Percentiles rank a stretch among this genome's conserved stretches.
phyloP scores from a whole-genome alignment of 164 flowering plant genomes.

The Umbilicus rupestris region DNA sequence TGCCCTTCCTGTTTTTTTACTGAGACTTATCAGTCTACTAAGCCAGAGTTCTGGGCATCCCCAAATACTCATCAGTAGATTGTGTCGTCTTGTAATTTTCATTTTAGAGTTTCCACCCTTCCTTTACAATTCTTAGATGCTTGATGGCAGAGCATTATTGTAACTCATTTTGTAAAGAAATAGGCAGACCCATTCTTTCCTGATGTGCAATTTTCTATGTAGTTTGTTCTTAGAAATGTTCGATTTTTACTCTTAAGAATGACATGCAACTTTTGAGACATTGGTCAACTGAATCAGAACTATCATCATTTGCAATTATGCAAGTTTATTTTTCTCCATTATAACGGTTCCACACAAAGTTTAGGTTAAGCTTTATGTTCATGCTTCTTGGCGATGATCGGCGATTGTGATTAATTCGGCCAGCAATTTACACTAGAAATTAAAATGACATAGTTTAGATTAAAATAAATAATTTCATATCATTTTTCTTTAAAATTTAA shows the following conservation, averaged over 20 bases:
- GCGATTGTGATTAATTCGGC: no score
- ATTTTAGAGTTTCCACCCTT: neutral
- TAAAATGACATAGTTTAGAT: no score
- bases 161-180: constrained; percentile 1
- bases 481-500: no score
- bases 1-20: neutral
- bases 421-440: no score
- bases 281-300: no score
- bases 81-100: neutral
- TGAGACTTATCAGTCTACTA: neutral
- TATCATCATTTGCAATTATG: no score
- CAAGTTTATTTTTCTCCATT: no score
- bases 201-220: neutral
- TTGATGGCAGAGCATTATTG: neutral
- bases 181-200: neutral
- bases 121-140: neutral
- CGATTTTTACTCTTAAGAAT: no score
- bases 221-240: constrained; percentile 7
- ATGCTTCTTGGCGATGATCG: no score
- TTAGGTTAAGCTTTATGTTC: no score
- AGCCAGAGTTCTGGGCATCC: neutral
- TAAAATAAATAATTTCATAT: no score
- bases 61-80: neutral
- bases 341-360: no score
- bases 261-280: neutral